Evolutionary conservation across 306 rosid species (phyloP).

Genomic region (Acacia crassicarpa): DNA sequence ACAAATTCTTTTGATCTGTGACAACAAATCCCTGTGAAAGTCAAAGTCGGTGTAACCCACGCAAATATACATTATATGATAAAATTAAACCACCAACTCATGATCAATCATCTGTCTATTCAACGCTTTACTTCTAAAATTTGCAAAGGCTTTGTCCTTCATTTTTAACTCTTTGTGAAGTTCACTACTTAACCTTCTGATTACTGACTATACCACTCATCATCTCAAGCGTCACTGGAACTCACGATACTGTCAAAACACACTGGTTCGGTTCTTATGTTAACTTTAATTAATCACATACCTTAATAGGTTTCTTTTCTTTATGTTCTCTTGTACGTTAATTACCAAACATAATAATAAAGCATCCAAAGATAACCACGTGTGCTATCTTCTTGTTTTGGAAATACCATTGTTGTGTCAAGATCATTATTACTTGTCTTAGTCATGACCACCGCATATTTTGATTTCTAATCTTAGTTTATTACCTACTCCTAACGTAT

Average conservation of each 20-base stretch:
- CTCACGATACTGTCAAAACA: not conserved
- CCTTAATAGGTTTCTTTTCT: not conserved
- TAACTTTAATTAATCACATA: not conserved
- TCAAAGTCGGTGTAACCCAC: slow-evolving; percentile 18
- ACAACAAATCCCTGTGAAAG: not conserved
- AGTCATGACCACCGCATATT: slow-evolving; percentile 22
- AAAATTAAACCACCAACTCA: not conserved
- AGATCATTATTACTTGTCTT: slow-evolving; percentile 34
- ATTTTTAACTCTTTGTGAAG: slow-evolving; percentile 22
- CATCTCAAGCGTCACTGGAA: not conserved
- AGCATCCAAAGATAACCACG: slow-evolving; percentile 29
- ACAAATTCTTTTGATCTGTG: not conserved
- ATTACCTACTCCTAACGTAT: no score
- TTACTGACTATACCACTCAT: slow-evolving; percentile 5
- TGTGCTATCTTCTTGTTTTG: slow-evolving; percentile 34
- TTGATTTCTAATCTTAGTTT: not conserved
- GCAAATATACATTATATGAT: not conserved
- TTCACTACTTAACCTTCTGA: slow-evolving; percentile 36
- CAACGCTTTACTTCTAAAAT: slow-evolving; percentile 47
- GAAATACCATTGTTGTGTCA: slow-evolving; percentile 39
- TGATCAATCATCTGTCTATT: slow-evolving; percentile 12
- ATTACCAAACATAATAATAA: not conserved
- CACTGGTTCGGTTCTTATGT: not conserved
- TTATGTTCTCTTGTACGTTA: not conserved
- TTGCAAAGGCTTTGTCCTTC: not conserved